Conservation (phyloP, 1,284 basidiomycete species). For the Trichosporon coremiiforme region DNA sequence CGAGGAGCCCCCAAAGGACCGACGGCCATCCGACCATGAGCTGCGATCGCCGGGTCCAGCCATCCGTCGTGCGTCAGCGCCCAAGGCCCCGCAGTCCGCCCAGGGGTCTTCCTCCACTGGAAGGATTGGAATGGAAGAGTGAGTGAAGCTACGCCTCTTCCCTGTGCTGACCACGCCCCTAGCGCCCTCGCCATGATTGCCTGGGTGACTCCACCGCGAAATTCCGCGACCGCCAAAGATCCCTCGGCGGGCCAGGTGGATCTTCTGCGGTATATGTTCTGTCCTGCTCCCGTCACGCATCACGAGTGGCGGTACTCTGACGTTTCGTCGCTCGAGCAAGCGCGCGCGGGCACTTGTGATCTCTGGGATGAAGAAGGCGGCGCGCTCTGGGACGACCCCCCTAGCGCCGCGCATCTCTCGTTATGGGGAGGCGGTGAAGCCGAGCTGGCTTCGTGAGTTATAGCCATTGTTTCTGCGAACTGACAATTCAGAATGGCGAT, state of each 20-base stretch:
- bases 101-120: constrained; percentile 12
- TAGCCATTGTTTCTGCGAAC: not conserved
- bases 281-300: constrained; percentile 43
- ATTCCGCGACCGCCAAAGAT: constrained; percentile 20
- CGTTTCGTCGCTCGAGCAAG: constrained; percentile 37
- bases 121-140: constrained; percentile 18
- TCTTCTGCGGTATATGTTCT: constrained; percentile 52
- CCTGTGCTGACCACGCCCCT: constrained; percentile 18
- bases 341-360: constrained; percentile 36
- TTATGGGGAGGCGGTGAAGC: constrained; percentile 36
- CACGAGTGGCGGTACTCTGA: constrained; percentile 50
- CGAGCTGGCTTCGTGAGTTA: constrained; percentile 35
- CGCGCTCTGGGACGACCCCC: constrained; percentile 42
- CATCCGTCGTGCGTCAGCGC: not conserved
- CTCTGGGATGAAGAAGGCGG: constrained; percentile 49
- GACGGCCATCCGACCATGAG: constrained; percentile 16
- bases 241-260: constrained; percentile 33
- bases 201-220: constrained; percentile 21
- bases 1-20: constrained; percentile 22
- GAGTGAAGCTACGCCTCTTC: not conserved
- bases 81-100: not conserved
- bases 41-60: not conserved
- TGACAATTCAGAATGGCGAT: constrained; percentile 67
- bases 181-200: constrained; percentile 29
- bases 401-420: constrained; percentile 40